Base-by-base conservation (phyloP, 1,139 yeast species). In the Suhomyces bribrorum region DNA sequence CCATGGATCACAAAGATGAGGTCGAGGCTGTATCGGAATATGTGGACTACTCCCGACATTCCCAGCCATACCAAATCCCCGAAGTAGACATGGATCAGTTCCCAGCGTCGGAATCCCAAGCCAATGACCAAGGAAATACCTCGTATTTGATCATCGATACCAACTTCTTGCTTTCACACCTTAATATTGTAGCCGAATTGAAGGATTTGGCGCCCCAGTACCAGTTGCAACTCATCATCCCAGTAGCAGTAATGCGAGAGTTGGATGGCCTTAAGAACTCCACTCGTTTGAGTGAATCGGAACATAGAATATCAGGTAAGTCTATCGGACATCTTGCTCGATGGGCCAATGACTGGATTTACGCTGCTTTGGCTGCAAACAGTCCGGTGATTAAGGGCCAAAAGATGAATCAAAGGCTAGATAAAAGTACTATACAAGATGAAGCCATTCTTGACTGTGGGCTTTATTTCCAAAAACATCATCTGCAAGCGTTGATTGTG, bases 381-480 rank as follows among this genome's bases (percentile, higher is more conserved):
- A 67, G 72, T 31, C 62, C 75, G 0, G 64, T 73, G 1, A 78
- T 89, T 0, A 61, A 73, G 32, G 95, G 89, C 0, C 97, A 90
- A 56, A 77, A 73, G 47, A 40, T 75, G 26, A 62, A 66, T 18
- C 87, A 89, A 53, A 62, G 67, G 27, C 41, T 81, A 8, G 50
- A 79, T 64, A 36, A 44, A 27, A 36, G 55, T 5, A 57, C 80
- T 1, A 45, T 44, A 0, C 83, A 86, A 40, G 97, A 90, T 57
- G 95, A 89, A 52, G 75, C 95, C 0, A 89, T 90, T 44, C 61
- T 89, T 26, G 97, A 90, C 59, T 88, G 96, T 56, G 85, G 95
- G 51, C 53, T 84, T 20, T 89, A 74, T 54, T 81, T 82, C 44
- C 71, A 75, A 45, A 59, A 69, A 15, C 56, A 57, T 38, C 44